Conservation (phyloP, 768 basidiomycete genomes). For the Suillus subluteus region DNA sequence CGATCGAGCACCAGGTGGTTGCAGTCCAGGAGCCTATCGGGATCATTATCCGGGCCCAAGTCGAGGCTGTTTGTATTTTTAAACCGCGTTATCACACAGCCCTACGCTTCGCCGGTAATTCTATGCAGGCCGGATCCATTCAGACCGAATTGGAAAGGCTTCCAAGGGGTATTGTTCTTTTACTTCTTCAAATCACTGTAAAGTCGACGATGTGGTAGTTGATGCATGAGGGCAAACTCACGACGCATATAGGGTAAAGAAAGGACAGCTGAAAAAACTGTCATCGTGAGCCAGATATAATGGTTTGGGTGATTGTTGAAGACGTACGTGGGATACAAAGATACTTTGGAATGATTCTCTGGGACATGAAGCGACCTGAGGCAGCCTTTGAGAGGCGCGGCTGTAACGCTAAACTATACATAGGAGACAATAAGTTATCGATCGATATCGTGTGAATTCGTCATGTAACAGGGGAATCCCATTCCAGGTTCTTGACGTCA, state of each 20-base stretch:
- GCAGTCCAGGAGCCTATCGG: no score
- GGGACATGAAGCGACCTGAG: no score
- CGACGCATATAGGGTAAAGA: background rate
- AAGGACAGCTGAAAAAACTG: background rate
- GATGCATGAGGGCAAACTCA: background rate
- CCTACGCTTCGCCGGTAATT: conserved; percentile 26
- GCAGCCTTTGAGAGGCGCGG: no score
- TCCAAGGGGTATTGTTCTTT: background rate
- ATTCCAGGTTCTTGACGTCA: conserved; percentile 1
- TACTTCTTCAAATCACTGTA: background rate
- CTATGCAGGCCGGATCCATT: background rate
- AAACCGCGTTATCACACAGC: conserved; percentile 30
- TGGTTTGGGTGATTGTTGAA: conserved; percentile 19
- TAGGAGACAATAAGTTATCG: background rate
- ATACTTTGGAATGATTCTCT: conserved; percentile 15
- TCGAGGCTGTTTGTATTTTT: conserved; percentile 34
- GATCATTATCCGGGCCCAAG: background rate
- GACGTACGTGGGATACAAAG: conserved; percentile 6
- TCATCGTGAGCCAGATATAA: conserved; percentile 25
- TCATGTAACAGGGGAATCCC: background rate
- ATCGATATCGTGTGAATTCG: background rate
- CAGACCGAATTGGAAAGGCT: background rate
- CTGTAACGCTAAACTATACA: background rate
- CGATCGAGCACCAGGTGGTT: background rate
- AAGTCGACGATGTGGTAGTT: background rate